phyloP scores from a whole-genome alignment of 2,329 filamentous ascomycete genomes.

The Colletotrichum sp. region DNA sequence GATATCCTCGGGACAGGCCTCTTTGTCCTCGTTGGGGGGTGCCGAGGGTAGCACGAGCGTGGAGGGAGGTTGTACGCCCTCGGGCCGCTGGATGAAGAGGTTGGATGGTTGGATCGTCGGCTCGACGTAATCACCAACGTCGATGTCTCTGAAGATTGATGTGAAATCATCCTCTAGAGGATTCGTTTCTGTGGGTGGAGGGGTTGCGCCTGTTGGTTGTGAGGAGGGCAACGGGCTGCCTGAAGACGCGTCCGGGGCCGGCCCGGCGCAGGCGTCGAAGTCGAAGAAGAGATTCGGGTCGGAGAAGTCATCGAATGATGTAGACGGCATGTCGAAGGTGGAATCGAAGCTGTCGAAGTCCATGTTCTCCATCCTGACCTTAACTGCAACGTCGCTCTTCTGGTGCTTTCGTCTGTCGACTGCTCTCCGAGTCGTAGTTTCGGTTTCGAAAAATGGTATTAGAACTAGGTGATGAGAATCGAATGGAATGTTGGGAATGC shows the following conservation, averaged over 20 bases:
- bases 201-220: not conserved
- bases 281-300: not conserved
- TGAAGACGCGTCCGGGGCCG: not conserved
- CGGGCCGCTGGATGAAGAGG: not conserved
- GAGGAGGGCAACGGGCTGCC: not conserved
- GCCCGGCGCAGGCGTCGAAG: conserved; percentile 3
- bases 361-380: not conserved
- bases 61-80: not conserved
- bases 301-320: not conserved
- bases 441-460: not conserved
- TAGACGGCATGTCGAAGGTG: not conserved
- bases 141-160: not conserved
- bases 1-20: not conserved
- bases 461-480: not conserved
- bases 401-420: not conserved
- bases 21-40: not conserved
- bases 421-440: not conserved
- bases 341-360: not conserved
- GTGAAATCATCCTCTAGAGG: not conserved
- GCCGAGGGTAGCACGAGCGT: not conserved
- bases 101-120: not conserved
- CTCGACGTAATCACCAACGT: not conserved
- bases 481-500: not conserved
- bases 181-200: not conserved
- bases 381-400: not conserved